A percentile compares a stretch with the other conserved stretches of the same genome.
phyloP scores from a whole-genome alignment of 371 early-diverging fungal genomes.

The Amoeboradix gromovi region DNA sequence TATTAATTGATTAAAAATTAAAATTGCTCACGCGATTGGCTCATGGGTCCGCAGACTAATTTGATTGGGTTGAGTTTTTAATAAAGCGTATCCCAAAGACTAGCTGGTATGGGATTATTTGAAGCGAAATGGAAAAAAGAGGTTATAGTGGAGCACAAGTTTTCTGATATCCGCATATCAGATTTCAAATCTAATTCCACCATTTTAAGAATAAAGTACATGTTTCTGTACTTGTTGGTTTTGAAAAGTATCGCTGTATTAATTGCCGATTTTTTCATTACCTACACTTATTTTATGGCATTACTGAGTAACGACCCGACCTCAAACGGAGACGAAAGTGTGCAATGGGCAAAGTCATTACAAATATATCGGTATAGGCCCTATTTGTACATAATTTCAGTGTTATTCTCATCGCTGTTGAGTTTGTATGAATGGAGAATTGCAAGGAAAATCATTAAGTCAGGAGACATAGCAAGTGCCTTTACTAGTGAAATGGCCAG shows the following conservation, averaged over 20 bases:
- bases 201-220: not conserved
- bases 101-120: not conserved
- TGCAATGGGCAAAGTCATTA: not conserved
- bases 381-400: not conserved
- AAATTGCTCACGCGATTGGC: too few relatives aligned
- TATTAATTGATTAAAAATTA: too few relatives aligned
- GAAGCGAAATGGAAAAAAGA: not conserved
- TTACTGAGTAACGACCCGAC: not conserved
- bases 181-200: not conserved
- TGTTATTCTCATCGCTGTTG: not conserved
- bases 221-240: not conserved
- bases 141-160: not conserved
- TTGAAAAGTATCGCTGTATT: not conserved
- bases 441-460: not conserved
- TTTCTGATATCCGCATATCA: not conserved
- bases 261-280: not conserved
- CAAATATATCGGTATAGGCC: not conserved
- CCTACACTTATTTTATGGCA: not conserved
- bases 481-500: not conserved
- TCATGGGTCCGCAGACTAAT: too few relatives aligned
- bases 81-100: too few relatives aligned
- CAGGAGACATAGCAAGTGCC: not conserved
- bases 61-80: too few relatives aligned
- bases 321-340: not conserved
- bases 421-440: not conserved